Percentiles rank a stretch among this genome's conserved stretches.
phyloP scores from a whole-genome alignment of 495 filamentous ascomycete genomes.

The Emericellopsis terricola region DNA sequence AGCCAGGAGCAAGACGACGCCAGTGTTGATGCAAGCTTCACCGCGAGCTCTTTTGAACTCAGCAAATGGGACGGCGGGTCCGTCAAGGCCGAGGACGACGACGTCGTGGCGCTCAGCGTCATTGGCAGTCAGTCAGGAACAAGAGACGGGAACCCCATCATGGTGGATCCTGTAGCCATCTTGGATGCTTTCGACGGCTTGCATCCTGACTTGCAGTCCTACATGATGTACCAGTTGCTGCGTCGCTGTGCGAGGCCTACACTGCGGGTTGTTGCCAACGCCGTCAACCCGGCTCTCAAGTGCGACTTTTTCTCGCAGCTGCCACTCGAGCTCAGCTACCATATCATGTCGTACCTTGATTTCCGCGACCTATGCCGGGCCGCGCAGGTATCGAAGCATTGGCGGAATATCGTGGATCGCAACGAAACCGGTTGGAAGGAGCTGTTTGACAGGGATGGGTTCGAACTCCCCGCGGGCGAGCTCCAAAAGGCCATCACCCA shows the following conservation, averaged over 20 bases:
- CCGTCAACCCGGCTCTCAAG: constrained; percentile 92
- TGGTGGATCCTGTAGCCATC: constrained; percentile 66
- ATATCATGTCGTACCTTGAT: constrained; percentile 77
- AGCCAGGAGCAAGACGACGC: constrained; percentile 21
- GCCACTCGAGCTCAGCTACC: constrained; percentile 70
- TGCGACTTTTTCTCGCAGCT: constrained; percentile 78
- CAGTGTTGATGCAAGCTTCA: constrained; percentile 7
- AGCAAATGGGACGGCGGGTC: constrained; percentile 8
- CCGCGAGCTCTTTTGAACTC: constrained; percentile 5
- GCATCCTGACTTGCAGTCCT: constrained; percentile 73
- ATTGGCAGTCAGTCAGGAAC: constrained; percentile 8
- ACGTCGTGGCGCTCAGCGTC: constrained; percentile 3
- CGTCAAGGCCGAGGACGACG: constrained; percentile 11
- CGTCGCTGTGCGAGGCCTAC: constrained; percentile 78
- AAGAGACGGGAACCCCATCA: constrained; percentile 8
- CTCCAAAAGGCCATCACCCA: constrained; percentile 70
- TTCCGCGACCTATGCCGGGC: constrained; percentile 75
- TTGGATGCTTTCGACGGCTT: constrained; percentile 81
- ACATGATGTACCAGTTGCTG: constrained; percentile 91
- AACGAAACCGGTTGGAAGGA: constrained; percentile 96
- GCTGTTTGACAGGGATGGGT: constrained; percentile 71
- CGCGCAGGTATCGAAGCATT: constrained; percentile 85
- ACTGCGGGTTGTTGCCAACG: constrained; percentile 75
- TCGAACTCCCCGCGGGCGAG: constrained; percentile 61
- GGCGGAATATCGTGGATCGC: constrained; percentile 75